Conservation (phyloP, 2,329 filamentous ascomycete genomes). For the Hymenotorrendiella dingleyae region DNA sequence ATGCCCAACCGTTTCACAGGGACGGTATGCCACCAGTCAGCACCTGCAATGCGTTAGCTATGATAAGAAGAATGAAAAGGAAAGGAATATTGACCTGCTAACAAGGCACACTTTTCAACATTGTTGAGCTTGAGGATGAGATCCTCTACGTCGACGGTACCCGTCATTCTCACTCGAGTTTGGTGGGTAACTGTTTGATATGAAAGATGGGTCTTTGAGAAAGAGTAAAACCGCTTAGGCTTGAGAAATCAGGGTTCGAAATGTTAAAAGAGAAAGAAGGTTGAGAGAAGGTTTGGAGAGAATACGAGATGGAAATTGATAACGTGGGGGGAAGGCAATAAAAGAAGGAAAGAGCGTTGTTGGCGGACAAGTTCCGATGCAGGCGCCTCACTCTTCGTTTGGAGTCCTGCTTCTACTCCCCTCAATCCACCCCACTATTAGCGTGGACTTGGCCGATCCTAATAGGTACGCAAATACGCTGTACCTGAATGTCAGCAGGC, state of each 20-base stretch:
- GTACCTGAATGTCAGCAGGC: neutral
- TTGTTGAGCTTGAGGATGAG: constrained; percentile 48
- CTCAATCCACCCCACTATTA: constrained; percentile 1
- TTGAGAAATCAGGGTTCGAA: neutral
- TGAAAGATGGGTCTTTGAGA: neutral
- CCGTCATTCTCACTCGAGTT: constrained; percentile 34
- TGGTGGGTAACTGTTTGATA: neutral
- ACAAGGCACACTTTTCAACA: constrained; percentile 47
- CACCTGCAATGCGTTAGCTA: constrained; percentile 14
- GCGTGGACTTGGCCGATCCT: neutral
- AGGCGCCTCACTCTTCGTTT: neutral
- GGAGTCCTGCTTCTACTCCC: neutral
- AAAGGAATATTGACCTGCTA: constrained; percentile 36
- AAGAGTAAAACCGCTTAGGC: neutral
- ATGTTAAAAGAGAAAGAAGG: neutral
- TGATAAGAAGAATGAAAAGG: neutral
- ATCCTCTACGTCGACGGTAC: constrained; percentile 48
- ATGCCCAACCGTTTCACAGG: constrained; percentile 20
- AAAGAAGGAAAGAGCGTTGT: neutral
- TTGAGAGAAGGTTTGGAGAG: neutral
- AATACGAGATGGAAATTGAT: neutral
- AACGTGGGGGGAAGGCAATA: neutral
- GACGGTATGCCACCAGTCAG: constrained; percentile 30
- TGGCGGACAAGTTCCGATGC: neutral
- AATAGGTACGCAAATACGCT: constrained; percentile 1